Percentiles rank a stretch among this genome's conserved stretches.
Conservation (phyloP, 148 eudicot species). For the Vaccinium macrocarpon region DNA sequence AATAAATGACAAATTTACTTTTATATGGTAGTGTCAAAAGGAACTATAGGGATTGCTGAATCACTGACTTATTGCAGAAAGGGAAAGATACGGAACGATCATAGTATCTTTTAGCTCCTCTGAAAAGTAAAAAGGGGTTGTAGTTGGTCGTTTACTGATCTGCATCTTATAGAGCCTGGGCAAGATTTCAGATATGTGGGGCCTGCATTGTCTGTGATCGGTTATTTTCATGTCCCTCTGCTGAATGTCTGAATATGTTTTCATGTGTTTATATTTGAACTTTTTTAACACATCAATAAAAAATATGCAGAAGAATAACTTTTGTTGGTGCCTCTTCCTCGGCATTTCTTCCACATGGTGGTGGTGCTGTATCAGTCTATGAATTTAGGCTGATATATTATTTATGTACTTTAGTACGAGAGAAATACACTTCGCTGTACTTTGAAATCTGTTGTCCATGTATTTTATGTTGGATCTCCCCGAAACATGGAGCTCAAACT, state of each 20-base stretch:
- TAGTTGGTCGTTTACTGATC: neutral
- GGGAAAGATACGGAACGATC: neutral
- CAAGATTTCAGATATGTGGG: constrained; percentile 70
- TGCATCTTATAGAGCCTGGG: neutral
- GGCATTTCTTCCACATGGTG: neutral
- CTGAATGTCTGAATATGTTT: neutral
- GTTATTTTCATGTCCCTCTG: constrained; percentile 14
- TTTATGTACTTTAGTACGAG: neutral
- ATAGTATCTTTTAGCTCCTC: neutral
- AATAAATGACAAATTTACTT: neutral
- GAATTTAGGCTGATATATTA: neutral
- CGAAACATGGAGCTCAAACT: neutral
- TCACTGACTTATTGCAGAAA: neutral
- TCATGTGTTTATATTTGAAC: neutral
- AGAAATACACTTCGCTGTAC: neutral
- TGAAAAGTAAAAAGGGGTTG: neutral
- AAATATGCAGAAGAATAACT: neutral
- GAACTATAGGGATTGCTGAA: neutral
- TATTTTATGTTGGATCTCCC: neutral
- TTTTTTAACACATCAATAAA: neutral
- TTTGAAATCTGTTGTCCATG: neutral
- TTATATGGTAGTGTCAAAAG: neutral
- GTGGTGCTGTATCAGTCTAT: neutral
- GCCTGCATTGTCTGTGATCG: constrained; percentile 59
- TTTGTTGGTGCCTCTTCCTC: neutral